Base-by-base conservation (phyloP, 2,329 filamentous ascomycete genomes). In the Alternaria rosae region DNA sequence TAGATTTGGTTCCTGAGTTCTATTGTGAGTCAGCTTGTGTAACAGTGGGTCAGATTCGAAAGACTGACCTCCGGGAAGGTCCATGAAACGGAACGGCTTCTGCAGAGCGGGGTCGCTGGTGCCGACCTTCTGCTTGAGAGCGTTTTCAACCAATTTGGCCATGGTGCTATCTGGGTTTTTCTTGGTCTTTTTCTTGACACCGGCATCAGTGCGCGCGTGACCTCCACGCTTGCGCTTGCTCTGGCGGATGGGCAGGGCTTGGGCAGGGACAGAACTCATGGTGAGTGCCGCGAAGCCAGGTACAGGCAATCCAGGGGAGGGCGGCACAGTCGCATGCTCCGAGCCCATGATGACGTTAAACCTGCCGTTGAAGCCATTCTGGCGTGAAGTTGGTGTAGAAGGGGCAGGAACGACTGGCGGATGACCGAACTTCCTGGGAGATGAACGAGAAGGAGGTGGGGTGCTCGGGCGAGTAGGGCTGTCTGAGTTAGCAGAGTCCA, bases 1-100 rank as follows among this genome's bases (percentile, higher is more conserved):
- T 77, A 77, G 21, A 77, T 66, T 13, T 65, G 21, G 58, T 77
- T 77, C 6, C 75, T 69, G 17, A 77, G 58, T 30, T 77, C 75
- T 77, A 38, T 8, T 51, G 2, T 20, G 4, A 9, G 13, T 70
- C 26, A 68, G 64, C 26, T 51, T 10, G 20, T 26, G n/a, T 38
- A 30, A 17, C 9, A 51, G 9, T 25, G 8, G 17, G 3, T 7
- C 9, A n/a, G 38, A 9, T 28, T 8, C 12, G 4, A 10, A 13
- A 3, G 12, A 53, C 62, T n/a, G 62, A 70, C 71, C 70, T 8
- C 70, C 70, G 3, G 71, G 71, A 1, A 74, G 65, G 10, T 72
- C 65, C 58, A 72, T 54, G 48, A 74, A 66, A 2, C 64, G 57
- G 8, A 64, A 65, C 2, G 50, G n/a, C 47, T 57, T 66, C 41